Evolutionary conservation across 768 basidiomycete genomes (phyloP).

Genomic region (Sutorius australiensis): DNA sequence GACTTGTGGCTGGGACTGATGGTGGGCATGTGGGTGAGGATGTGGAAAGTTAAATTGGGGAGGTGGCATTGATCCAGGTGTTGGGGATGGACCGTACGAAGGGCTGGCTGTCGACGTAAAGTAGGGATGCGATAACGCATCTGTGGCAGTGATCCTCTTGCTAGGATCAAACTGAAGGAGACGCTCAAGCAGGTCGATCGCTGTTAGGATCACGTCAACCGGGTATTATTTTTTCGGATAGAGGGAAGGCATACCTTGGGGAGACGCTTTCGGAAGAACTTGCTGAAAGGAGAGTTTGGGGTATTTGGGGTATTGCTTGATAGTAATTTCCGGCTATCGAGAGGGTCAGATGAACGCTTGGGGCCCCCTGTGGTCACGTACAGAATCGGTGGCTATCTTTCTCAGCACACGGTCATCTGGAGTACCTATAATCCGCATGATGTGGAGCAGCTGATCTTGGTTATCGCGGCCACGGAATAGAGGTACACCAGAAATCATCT

Average conservation of each 20-base stretch:
- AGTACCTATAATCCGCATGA: conserved; percentile 96
- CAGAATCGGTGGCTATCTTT: conserved; percentile 88
- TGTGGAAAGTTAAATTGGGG: conserved; percentile 68
- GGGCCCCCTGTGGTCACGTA: conserved; percentile 35
- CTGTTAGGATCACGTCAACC: conserved; percentile 33
- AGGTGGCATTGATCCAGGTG: conserved; percentile 59
- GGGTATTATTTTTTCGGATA: background rate
- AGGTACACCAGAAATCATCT: conserved; percentile 98
- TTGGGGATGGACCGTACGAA: conserved; percentile 32
- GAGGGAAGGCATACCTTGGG: conserved; percentile 53
- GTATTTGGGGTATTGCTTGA: conserved; percentile 85
- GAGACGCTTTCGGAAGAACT: conserved; percentile 80
- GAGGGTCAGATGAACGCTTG: conserved; percentile 5
- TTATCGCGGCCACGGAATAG: conserved; percentile 97
- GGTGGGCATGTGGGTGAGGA: conserved; percentile 48
- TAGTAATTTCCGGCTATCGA: conserved; percentile 70
- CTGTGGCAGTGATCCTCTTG: conserved; percentile 85
- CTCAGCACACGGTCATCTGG: conserved; percentile 84
- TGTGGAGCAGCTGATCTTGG: conserved; percentile 95
- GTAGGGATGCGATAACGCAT: conserved; percentile 90
- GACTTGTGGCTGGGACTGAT: conserved; percentile 40
- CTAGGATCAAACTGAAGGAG: conserved; percentile 95
- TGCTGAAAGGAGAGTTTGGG: conserved; percentile 79
- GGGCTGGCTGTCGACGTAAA: conserved; percentile 56
- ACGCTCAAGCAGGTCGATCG: conserved; percentile 90